A percentile compares a stretch with the other conserved stretches of the same genome.
phyloP scores from a whole-genome alignment of 2,329 filamentous ascomycete species.

The Dactylellina leptospora region DNA sequence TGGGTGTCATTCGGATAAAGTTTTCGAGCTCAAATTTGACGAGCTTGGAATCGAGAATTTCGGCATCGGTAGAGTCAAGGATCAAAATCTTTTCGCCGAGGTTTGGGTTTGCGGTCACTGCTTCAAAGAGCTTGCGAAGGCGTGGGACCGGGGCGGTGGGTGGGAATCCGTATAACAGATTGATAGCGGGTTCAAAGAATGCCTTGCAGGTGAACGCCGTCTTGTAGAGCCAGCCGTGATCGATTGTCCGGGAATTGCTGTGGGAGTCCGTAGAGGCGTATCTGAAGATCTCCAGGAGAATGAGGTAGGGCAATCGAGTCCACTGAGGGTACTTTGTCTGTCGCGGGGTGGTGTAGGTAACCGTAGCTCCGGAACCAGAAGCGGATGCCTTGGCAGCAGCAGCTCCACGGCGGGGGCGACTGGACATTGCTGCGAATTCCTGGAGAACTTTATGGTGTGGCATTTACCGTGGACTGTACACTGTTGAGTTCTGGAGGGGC shows the following conservation, averaged over 20 bases:
- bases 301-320: slow-evolving; percentile 27
- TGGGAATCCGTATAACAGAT: slow-evolving; percentile 34
- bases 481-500: neutral
- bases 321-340: slow-evolving; percentile 44
- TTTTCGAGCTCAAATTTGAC: slow-evolving; percentile 33
- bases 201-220: slow-evolving; percentile 40
- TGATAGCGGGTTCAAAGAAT: slow-evolving; percentile 38
- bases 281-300: slow-evolving; percentile 33
- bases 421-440: slow-evolving; percentile 14
- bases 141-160: slow-evolving; percentile 19
- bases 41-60: slow-evolving; percentile 37
- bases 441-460: slow-evolving; percentile 1
- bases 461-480: neutral
- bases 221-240: slow-evolving; percentile 41
- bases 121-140: slow-evolving; percentile 30
- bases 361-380: neutral
- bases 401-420: slow-evolving; percentile 7
- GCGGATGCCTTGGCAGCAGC: slow-evolving; percentile 5
- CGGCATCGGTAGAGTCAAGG: slow-evolving; percentile 16
- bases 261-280: slow-evolving; percentile 28
- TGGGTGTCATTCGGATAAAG: slow-evolving; percentile 24
- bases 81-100: slow-evolving; percentile 18
- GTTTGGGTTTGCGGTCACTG: slow-evolving; percentile 14
- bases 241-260: slow-evolving; percentile 9
- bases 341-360: slow-evolving; percentile 26